phyloP scores from a whole-genome alignment of 208 protist genomes.

The Leishmania tarentolae region DNA sequence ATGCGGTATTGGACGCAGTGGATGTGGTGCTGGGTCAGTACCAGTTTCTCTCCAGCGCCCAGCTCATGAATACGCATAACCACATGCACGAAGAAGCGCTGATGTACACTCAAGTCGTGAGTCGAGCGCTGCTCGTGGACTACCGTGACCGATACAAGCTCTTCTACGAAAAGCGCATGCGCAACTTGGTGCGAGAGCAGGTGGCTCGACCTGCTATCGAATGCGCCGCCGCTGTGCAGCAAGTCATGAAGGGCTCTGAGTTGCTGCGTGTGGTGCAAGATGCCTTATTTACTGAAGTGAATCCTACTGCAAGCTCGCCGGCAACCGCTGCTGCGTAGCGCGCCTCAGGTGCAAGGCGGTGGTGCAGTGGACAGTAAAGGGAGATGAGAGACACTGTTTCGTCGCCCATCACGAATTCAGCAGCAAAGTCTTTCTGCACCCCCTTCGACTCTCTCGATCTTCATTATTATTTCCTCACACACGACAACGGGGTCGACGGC shows the following conservation, averaged over 20 bases:
- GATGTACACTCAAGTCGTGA: slow-evolving; percentile 52
- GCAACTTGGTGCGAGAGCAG: slow-evolving; percentile 45
- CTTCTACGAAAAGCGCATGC: slow-evolving; percentile 64
- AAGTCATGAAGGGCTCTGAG: slow-evolving; percentile 26
- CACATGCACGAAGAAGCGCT: slow-evolving; percentile 40
- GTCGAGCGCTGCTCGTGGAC: slow-evolving; percentile 43
- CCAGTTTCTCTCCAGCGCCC: slow-evolving; percentile 28
- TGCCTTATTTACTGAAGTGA: slow-evolving; percentile 24
- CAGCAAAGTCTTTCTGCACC: neutral
- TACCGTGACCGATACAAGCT: slow-evolving; percentile 55
- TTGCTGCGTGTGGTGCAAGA: slow-evolving; percentile 36
- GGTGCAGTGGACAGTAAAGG: neutral
- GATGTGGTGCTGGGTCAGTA: slow-evolving; percentile 69
- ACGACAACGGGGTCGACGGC: neutral
- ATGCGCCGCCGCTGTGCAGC: slow-evolving; percentile 27
- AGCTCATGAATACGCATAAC: slow-evolving; percentile 34
- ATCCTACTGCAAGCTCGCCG: neutral
- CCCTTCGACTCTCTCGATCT: neutral
- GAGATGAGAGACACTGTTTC: neutral
- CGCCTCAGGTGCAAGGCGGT: too few species aligned
- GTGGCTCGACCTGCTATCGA: slow-evolving; percentile 30
- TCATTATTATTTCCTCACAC: neutral
- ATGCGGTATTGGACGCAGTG: slow-evolving; percentile 67
- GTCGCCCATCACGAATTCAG: neutral
- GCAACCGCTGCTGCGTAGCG: neutral